phyloP scores from a whole-genome alignment of 352 stramenopile genomes.

The Globisporangium rhizosaccharum region DNA sequence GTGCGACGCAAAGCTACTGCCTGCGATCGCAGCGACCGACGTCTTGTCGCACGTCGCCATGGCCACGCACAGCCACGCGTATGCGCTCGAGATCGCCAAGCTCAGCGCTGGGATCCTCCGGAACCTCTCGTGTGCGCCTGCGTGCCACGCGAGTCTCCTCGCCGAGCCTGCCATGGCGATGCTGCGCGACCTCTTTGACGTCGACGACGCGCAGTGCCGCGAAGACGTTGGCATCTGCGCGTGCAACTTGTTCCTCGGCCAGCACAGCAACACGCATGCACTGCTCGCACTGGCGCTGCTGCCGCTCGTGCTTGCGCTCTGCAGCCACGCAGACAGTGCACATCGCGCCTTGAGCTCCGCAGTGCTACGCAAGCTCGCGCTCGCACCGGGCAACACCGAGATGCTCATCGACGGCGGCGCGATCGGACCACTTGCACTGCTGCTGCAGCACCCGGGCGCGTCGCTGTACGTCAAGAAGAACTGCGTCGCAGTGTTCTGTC shows the following conservation, averaged over 20 bases:
- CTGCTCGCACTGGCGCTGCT: constrained; percentile 43
- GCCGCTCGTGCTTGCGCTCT: constrained; percentile 54
- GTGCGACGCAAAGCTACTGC: constrained; percentile 31
- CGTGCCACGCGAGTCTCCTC: constrained; percentile 36
- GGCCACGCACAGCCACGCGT: constrained; percentile 18
- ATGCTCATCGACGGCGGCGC: constrained; percentile 49
- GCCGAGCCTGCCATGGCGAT: constrained; percentile 35
- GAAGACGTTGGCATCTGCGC: constrained; percentile 49
- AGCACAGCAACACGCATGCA: constrained; percentile 45
- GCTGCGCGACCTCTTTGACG: constrained; percentile 41
- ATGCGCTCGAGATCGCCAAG: constrained; percentile 13
- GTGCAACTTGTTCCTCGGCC: constrained; percentile 64
- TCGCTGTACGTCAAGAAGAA: constrained; percentile 56
- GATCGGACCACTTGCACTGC: constrained; percentile 39
- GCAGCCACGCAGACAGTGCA: constrained; percentile 15
- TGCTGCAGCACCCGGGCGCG: constrained; percentile 26
- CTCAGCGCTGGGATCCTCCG: constrained; percentile 36
- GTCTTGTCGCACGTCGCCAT: constrained; percentile 20
- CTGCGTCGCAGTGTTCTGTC: constrained; percentile 62
- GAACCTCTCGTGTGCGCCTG: constrained; percentile 37
- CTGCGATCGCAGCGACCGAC: constrained; percentile 12
- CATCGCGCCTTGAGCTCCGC: constrained; percentile 45
- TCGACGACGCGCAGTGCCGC: constrained; percentile 35
- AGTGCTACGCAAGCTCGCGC: constrained; percentile 57
- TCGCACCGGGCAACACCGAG: constrained; percentile 64